A percentile compares a stretch with the other conserved stretches of the same genome.
phyloP scores from a whole-genome alignment of 108 stramenopile genomes.

The Conticribra weissflogii region DNA sequence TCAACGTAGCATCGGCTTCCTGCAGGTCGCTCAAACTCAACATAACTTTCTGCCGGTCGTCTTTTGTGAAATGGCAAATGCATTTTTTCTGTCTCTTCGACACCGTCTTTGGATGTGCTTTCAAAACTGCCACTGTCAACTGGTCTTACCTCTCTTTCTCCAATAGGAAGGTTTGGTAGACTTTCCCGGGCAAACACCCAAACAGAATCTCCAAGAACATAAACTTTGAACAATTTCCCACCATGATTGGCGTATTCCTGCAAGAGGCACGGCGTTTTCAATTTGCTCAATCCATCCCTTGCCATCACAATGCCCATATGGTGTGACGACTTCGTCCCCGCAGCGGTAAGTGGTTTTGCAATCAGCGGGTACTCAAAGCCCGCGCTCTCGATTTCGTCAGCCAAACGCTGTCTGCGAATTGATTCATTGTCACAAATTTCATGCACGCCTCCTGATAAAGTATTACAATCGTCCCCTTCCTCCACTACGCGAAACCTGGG shows the following conservation, averaged over 20 bases:
- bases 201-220: constrained; percentile 83
- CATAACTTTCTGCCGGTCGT: constrained; percentile 26
- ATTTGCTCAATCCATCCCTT: constrained; percentile 50
- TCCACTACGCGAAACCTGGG: constrained; percentile 68
- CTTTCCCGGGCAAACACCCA: constrained; percentile 75
- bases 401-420: constrained; percentile 1
- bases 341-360: constrained; percentile 85
- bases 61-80: constrained; percentile 5
- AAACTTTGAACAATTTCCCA: constrained; percentile 82
- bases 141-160: constrained; percentile 21
- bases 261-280: constrained; percentile 56
- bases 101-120: background rate
- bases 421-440: background rate
- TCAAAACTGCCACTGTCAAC: background rate
- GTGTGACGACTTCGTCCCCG: constrained; percentile 83
- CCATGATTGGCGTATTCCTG: constrained; percentile 91
- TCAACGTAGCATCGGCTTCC: constrained; percentile 59
- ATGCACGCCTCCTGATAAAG: background rate
- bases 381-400: constrained; percentile 43
- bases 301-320: constrained; percentile 76
- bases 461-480: constrained; percentile 14
- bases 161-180: constrained; percentile 77
- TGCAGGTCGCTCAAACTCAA: constrained; percentile 48
- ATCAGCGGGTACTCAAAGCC: constrained; percentile 71
- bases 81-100: background rate